Evolutionary conservation across 1,284 basidiomycete species (phyloP), one percentile per base, ranked within the genome.

Genomic region (Microbotryum intermedium): DNA sequence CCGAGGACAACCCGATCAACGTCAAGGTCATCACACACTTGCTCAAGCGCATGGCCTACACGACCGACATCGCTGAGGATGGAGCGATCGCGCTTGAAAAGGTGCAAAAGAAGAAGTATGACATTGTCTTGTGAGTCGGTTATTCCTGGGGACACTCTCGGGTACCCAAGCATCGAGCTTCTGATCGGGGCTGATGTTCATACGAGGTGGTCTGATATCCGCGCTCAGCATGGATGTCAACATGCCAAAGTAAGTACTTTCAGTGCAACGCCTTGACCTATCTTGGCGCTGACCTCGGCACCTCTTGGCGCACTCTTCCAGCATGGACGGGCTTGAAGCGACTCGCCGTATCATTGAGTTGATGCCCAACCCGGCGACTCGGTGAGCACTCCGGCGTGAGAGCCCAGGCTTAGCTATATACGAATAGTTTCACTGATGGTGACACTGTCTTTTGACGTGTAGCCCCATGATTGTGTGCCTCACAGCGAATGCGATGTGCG

Each of bases 21-120:
- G 64, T 66, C 59, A 64, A 64, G 43, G 62, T 64, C 43, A 60
- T 67, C 49, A 65, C 60, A 6, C 65, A 67, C 39, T 46, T 67
- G 6, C 58, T 67, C 29, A 67, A 67, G 54, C 58, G 63, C 3
- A 58, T 67, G 53, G 65, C 57, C 11, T 57, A 57, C 56, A 46
- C 55, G 5, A 52, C 55, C 30, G 59, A 61, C 13, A 43, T 66
- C 16, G 64, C 64, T 20, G 64, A 66, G 30, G 59, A 66, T 39
- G 65, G 65, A 4, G 20, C 44, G 8, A 47, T 62, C 10, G 65
- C 65, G 6, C 21, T 65, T 25, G 65, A 67, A 11, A 67, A 67
- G 55, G 60, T 46, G 4, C 58, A 58, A 42, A 57, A 57, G 54
- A 65, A 65, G 49, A 58, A 60, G 29, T 67, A 67, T 56, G 65